phyloP scores from a whole-genome alignment of 306 rosid genomes.

The Fagus crenata region DNA sequence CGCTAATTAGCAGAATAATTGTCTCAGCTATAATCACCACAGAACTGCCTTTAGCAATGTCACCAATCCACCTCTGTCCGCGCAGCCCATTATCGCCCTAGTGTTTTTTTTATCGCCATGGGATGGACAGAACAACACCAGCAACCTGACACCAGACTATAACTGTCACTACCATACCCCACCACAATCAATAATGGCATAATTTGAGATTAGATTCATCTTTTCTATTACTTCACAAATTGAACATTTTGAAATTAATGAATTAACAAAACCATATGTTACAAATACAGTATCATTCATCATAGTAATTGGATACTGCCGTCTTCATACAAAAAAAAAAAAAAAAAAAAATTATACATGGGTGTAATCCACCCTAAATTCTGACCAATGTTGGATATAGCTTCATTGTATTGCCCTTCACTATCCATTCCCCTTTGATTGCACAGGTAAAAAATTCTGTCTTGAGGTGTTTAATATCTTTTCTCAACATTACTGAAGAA shows the following conservation, averaged over 20 bases:
- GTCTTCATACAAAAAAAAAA: not conserved
- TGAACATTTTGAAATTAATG: not conserved
- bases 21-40: too few relatives aligned
- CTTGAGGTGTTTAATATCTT: not conserved
- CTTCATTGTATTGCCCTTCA: not conserved
- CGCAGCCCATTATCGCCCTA: too few relatives aligned
- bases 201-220: not conserved
- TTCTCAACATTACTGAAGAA: not conserved
- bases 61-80: too few relatives aligned
- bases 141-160: too few relatives aligned
- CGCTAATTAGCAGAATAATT: too few relatives aligned
- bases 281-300: not conserved
- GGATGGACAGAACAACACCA: too few relatives aligned
- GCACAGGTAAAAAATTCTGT: not conserved
- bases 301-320: not conserved
- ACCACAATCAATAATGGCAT: not conserved
- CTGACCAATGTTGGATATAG: not conserved
- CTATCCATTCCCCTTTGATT: not conserved
- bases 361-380: not conserved
- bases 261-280: not conserved
- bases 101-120: too few relatives aligned
- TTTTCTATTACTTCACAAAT: not conserved
- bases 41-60: too few relatives aligned
- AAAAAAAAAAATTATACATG: not conserved
- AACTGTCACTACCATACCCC: too few relatives aligned